phyloP scores from a whole-genome alignment of 2,329 filamentous ascomycete species.

The Pseudogymnoascus sp. region DNA sequence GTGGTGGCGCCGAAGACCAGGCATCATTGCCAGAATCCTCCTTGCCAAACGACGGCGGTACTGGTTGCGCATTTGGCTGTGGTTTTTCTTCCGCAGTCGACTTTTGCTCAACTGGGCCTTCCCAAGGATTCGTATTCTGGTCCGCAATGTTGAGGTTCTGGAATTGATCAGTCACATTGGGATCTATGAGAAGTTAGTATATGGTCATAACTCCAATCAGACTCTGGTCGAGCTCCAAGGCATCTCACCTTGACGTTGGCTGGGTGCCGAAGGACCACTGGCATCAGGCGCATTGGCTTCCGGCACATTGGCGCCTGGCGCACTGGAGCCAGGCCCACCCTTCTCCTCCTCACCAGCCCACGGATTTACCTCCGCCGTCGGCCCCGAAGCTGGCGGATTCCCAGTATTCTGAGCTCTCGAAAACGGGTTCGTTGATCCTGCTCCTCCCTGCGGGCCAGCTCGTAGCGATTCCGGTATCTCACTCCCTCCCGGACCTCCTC shows the following conservation, averaged over 20 bases:
- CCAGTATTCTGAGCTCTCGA: slow-evolving; percentile 14
- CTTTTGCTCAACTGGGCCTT: slow-evolving; percentile 10
- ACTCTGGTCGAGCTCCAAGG: not conserved
- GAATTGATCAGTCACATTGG: slow-evolving; percentile 20
- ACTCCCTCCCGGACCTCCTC: not conserved
- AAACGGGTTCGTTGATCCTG: slow-evolving; percentile 27
- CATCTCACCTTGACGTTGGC: not conserved
- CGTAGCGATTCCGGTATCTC: slow-evolving; percentile 24
- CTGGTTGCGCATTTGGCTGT: slow-evolving; percentile 11
- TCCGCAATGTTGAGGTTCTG: slow-evolving; percentile 22
- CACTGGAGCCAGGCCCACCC: slow-evolving; percentile 17
- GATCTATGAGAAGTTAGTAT: slow-evolving; percentile 9
- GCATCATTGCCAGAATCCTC: slow-evolving; percentile 25
- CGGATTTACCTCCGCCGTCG: slow-evolving; percentile 23
- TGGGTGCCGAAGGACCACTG: slow-evolving; percentile 5
- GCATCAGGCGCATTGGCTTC: slow-evolving; percentile 15
- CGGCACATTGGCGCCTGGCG: slow-evolving; percentile 19
- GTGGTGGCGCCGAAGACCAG: slow-evolving; percentile 19
- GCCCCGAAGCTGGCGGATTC: slow-evolving; percentile 10
- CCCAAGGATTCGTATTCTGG: slow-evolving; percentile 27
- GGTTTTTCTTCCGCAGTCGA: slow-evolving; percentile 20
- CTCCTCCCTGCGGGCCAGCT: slow-evolving; percentile 20
- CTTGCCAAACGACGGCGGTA: slow-evolving; percentile 16
- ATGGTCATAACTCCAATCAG: not conserved
- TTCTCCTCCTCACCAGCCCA: slow-evolving; percentile 22